Evolutionary conservation across 352 stramenopile genomes (phyloP), one percentile per base, ranked within the genome.

Genomic region (Salisapilia sapeloensis): DNA sequence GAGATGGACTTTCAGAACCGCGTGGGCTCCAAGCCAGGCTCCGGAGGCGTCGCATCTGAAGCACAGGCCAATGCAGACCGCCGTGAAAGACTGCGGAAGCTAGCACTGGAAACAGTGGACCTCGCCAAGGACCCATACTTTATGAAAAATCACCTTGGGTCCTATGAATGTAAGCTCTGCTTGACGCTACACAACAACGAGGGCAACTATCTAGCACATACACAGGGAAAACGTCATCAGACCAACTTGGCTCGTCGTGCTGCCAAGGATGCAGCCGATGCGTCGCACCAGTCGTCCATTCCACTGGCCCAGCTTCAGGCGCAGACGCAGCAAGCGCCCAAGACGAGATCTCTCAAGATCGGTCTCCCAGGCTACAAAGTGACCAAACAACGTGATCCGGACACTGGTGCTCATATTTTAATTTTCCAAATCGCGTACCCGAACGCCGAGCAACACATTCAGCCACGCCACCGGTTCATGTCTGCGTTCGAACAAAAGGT

Each of bases 111-210:
- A 75, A 97, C 89, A 4, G 85, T 98, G 38, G 95, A 99, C 59
- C 62, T 99, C 21, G 93, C 90, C 18, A 99, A 99, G 47, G 93
- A 99, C 50, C 95, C 95, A 27, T 99, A 99, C 61, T 94, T 99
- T 29, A 96, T 99, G 79, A 85, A 95, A 42, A 99, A 99, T 61
- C 93, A 99, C 59, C 56, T 99, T 26, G 95, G 95, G 38, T 96
- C 83, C 6, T 99, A 97, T 55, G 95, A 99, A 67, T 99, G 95
- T 47, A 98, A 97, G 57, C 57, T 99, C 4, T 99, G 95, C 60
- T 71, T 98, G 24, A 99, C 95, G 17, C 54, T 99, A 33, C 95
- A 99, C 70, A 97, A 94, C 42, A 98, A 97, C 49, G 94, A 99
- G 60, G 93, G 90, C 18, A 98, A 98, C 54, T 99, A 99, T 59